Base-by-base conservation (phyloP, 768 basidiomycete genomes). In the Leucogyrophana mollusca region DNA sequence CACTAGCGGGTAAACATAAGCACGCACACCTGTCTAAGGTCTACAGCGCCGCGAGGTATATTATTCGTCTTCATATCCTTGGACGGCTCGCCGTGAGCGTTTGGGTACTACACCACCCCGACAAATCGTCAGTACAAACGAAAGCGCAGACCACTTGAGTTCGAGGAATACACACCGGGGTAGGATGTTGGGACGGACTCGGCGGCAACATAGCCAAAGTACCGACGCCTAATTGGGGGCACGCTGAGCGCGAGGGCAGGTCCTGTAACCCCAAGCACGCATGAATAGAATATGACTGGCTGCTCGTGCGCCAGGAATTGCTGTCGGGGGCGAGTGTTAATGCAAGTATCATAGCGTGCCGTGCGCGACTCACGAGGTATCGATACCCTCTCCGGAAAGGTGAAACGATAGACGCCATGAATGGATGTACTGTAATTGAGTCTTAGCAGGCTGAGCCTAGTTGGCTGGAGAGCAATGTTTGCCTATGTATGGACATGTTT, bases 301-400 rank as follows among this genome's bases (percentile, higher is more conserved):
- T 79, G 82, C 68, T 95, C 92, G 69, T 95, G 92, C 30, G 92
- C 90, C 56, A 85, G 81, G 38, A 87, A 81, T 91, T 92, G 90
- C 92, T 94, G 62, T 37, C 35, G 35, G 41, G 9, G 21, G n/a
- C n/a, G 22, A 22, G 16, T 30, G 17, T 9, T 17, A n/a, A 20
- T 13, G 20, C 11, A 17, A 47, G 27, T 35, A 13, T 20, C 20
- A n/a, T 24, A n/a, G 16, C 11, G 2, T 10, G 14, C 10, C 14
- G 13, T 3, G 1, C 8, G 3, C 35, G 13, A 52, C 60, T 38
- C 27, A 67, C 64, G 36, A 65, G 53, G 44, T 64, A 65, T 55
- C 51, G 56, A 36, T 64, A 65, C 17, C 55, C 52, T 40, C 44
- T 57, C 30, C 64, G 55, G 21, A 65, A 61, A 2, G 66, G 65